Evolutionary conservation across 495 filamentous ascomycete species (phyloP).

Genomic region (Elaphomyces granulatus): DNA sequence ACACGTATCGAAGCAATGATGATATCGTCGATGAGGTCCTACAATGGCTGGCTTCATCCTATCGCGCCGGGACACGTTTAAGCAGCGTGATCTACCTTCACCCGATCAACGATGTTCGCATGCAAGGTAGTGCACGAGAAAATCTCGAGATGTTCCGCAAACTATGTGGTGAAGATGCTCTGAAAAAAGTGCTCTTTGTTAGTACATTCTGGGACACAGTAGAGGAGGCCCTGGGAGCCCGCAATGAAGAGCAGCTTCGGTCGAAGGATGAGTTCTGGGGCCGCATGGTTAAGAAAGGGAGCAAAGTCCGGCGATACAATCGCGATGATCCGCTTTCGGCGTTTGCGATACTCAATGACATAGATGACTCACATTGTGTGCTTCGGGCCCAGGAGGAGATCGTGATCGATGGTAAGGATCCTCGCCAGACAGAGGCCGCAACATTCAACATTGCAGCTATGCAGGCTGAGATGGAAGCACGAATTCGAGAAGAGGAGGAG

Average conservation of each 20-base stretch:
- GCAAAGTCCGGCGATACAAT: too few relatives aligned
- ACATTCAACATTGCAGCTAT: too few relatives aligned
- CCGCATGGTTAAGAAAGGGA: slow-evolving; percentile 15
- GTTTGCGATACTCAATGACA: too few relatives aligned
- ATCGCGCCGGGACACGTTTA: slow-evolving; percentile 6
- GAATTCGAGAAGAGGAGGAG: too few relatives aligned
- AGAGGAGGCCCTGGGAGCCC: slow-evolving; percentile 8
- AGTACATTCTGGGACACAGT: slow-evolving; percentile 26
- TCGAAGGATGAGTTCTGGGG: slow-evolving; percentile 31
- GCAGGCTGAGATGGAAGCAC: too few relatives aligned
- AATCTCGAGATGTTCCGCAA: too few relatives aligned
- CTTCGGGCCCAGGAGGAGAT: too few relatives aligned
- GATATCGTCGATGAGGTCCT: slow-evolving; percentile 25
- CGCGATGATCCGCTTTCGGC: too few relatives aligned
- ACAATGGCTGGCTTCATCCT: slow-evolving; percentile 11
- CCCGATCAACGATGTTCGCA: slow-evolving; percentile 13
- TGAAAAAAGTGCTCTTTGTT: slow-evolving; percentile 20
- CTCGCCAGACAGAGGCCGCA: too few relatives aligned
- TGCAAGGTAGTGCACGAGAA: slow-evolving; percentile 8
- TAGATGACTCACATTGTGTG: too few relatives aligned
- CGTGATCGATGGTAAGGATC: too few relatives aligned
- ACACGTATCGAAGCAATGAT: slow-evolving; percentile 21
- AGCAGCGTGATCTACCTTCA: slow-evolving; percentile 19
- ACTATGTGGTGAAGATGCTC: slow-evolving; percentile 5
- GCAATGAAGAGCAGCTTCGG: slow-evolving; percentile 22